A percentile compares a stretch with the other conserved stretches of the same genome.
phyloP scores from a whole-genome alignment of 768 basidiomycete species.

The Podaxis carcinomalis region DNA sequence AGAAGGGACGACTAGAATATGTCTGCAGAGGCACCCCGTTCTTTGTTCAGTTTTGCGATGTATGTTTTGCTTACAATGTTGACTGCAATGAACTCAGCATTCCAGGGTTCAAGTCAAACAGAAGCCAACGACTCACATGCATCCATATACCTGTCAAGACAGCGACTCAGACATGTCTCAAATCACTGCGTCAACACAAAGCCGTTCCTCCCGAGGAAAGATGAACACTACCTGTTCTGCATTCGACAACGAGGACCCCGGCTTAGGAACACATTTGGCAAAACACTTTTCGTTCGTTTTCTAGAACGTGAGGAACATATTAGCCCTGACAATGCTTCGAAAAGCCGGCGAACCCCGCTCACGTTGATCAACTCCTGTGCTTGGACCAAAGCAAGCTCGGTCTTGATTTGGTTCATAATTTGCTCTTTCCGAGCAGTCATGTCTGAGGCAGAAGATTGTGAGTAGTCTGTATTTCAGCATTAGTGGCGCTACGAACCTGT shows the following conservation, averaged over 20 bases:
- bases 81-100: slow-evolving; percentile 39
- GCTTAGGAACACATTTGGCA: slow-evolving; percentile 73
- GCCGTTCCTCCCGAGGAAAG: neutral
- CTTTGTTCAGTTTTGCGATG: slow-evolving; percentile 49
- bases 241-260: slow-evolving; percentile 30
- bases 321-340: neutral
- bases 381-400: slow-evolving; percentile 68
- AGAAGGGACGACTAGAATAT: slow-evolving; percentile 9
- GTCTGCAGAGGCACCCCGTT: slow-evolving; percentile 32
- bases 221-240: slow-evolving; percentile 3
- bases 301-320: slow-evolving; percentile 31
- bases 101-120: neutral
- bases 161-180: slow-evolving; percentile 71
- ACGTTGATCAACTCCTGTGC: slow-evolving; percentile 84
- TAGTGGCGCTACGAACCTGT: neutral
- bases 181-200: neutral
- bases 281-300: slow-evolving; percentile 80
- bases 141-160: slow-evolving; percentile 81
- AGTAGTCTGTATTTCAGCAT: neutral
- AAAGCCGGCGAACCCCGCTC: slow-evolving; percentile 16
- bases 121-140: slow-evolving; percentile 54
- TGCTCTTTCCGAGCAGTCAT: slow-evolving; percentile 45
- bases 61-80: slow-evolving; percentile 75
- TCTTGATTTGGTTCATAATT: slow-evolving; percentile 59
- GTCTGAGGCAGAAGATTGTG: slow-evolving; percentile 25